phyloP scores from a whole-genome alignment of 352 stramenopile genomes.

The Phytopythium montanum region DNA sequence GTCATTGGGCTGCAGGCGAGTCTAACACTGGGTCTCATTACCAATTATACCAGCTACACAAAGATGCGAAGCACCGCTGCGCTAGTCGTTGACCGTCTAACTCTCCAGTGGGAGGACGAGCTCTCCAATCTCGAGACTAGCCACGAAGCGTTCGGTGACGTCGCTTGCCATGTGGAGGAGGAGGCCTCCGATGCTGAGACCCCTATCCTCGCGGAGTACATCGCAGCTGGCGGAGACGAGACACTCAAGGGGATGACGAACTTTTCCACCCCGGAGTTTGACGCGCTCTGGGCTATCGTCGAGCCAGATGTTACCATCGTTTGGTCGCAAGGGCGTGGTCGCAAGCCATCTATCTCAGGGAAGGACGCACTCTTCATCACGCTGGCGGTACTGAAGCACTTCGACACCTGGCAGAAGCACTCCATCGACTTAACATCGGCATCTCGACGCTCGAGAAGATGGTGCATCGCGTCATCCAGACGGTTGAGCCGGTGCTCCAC shows the following conservation, averaged over 20 bases:
- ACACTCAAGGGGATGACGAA: constrained; percentile 12
- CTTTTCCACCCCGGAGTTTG: constrained; percentile 1
- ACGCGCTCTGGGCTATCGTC: neutral
- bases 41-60: too few relatives aligned
- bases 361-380: neutral
- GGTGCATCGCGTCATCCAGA: too few relatives aligned
- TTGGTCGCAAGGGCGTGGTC: neutral
- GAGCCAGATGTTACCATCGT: neutral
- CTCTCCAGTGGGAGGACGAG: constrained; percentile 7
- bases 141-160: constrained; percentile 9
- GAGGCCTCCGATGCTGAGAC: neutral
- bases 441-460: too few relatives aligned
- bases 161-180: constrained; percentile 11
- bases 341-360: neutral
- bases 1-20: too few relatives aligned
- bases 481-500: too few relatives aligned
- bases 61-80: constrained; percentile 7
- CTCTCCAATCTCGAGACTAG: constrained; percentile 8
- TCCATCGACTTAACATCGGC: too few relatives aligned
- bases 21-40: too few relatives aligned
- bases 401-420: neutral
- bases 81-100: constrained; percentile 7
- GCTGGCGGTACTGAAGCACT: neutral
- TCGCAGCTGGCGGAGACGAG: constrained; percentile 6
- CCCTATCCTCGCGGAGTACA: constrained; percentile 8